Percentiles rank a stretch among this genome's conserved stretches.
Evolutionary conservation across 805 yeast genomes (phyloP).

Genomic region (Saccharomyces jurei): DNA sequence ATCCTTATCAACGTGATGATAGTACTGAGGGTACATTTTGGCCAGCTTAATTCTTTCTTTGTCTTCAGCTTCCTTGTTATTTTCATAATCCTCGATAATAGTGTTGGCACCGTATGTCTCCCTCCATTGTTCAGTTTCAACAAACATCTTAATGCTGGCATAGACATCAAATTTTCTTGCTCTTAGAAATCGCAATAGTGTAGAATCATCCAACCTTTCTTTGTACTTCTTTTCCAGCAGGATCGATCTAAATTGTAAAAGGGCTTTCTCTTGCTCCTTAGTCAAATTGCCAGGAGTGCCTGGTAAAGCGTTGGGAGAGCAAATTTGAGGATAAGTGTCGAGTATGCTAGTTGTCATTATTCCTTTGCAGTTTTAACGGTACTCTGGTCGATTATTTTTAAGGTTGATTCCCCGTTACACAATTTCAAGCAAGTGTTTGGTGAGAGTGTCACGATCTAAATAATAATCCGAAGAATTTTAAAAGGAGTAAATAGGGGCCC

Average conservation of each 20-base stretch:
- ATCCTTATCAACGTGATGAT: constrained; percentile 92
- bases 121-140: constrained; percentile 88
- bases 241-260: constrained; percentile 50
- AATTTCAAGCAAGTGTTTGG: background rate
- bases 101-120: constrained; percentile 78
- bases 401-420: background rate
- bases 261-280: constrained; percentile 52
- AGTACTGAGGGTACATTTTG: constrained; percentile 87
- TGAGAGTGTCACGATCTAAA: background rate
- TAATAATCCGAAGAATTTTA: background rate
- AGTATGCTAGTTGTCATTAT: background rate
- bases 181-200: constrained; percentile 76
- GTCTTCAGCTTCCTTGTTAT: constrained; percentile 84
- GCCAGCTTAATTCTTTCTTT: constrained; percentile 87
- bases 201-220: constrained; percentile 78
- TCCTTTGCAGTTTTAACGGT: background rate
- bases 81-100: constrained; percentile 76
- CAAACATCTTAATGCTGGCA: constrained; percentile 74
- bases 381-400: background rate
- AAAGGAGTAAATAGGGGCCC: background rate
- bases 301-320: constrained; percentile 52
- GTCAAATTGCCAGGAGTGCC: constrained; percentile 82
- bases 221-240: constrained; percentile 58
- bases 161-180: constrained; percentile 89
- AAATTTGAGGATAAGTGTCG: constrained; percentile 61